Conservation (phyloP, 2,329 filamentous ascomycete species). For the Fonsecaea monophora region DNA sequence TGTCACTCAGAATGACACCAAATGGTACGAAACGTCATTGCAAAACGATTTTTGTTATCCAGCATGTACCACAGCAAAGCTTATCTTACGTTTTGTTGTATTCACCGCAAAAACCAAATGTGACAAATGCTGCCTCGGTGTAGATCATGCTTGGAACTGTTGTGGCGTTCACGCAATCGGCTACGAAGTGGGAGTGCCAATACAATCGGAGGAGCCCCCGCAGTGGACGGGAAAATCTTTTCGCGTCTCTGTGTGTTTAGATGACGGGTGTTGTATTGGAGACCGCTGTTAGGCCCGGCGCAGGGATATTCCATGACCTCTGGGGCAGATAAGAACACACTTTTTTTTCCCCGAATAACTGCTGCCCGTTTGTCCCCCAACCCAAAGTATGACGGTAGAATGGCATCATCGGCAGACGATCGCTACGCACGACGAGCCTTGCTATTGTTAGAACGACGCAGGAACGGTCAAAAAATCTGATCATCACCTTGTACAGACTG, state of each 20-base stretch:
- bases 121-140: background rate
- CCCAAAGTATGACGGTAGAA: background rate
- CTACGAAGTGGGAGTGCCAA: background rate
- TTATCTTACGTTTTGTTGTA: constrained; percentile 1
- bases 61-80: background rate
- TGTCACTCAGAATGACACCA: background rate
- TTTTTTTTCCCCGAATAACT: background rate
- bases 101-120: background rate
- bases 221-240: background rate
- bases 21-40: background rate
- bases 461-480: constrained; percentile 6
- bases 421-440: background rate
- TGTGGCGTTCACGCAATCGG: background rate
- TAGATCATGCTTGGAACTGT: background rate
- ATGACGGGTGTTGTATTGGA: background rate
- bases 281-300: background rate
- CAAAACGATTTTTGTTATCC: background rate
- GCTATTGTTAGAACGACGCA: constrained; percentile 22
- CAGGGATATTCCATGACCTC: background rate
- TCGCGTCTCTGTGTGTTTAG: background rate
- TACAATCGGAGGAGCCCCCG: background rate
- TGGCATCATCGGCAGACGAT: constrained; percentile 1
- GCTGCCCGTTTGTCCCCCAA: background rate
- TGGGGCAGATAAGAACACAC: background rate
- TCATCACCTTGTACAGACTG: constrained; percentile 2